Evolutionary conservation across 108 stramenopile species (phyloP).

Genomic region (Cyclotella choctawhatcheeana): DNA sequence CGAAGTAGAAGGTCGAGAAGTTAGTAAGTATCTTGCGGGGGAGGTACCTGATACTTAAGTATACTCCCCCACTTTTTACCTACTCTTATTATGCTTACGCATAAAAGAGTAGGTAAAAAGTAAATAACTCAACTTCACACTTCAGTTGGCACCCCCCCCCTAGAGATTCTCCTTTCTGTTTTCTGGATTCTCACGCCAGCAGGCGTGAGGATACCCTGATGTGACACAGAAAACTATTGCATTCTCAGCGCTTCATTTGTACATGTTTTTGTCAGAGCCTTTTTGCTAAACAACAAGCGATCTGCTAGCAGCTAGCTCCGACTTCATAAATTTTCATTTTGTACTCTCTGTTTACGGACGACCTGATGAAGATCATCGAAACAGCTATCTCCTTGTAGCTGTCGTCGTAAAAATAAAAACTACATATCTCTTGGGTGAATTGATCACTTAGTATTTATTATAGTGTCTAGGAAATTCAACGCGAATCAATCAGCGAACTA

Average conservation of each 20-base stretch:
- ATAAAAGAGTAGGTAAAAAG: background rate
- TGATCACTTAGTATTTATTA: background rate
- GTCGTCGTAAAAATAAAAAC: background rate
- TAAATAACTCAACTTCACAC: background rate
- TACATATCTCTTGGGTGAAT: background rate
- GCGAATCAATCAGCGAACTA: background rate
- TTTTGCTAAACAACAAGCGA: background rate
- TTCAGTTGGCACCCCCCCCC: background rate
- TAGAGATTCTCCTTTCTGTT: background rate
- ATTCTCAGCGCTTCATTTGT: too few species aligned
- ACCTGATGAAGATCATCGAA: background rate
- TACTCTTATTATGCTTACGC: constrained; percentile 2
- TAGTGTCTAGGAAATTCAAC: background rate
- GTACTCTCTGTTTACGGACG: background rate
- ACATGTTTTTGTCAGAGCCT: too few species aligned
- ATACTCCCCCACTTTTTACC: constrained; percentile 7
- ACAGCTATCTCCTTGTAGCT: background rate
- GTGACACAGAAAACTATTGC: too few species aligned
- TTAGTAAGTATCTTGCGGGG: constrained; percentile 5
- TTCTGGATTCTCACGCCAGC: background rate
- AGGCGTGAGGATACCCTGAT: too few species aligned
- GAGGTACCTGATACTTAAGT: constrained; percentile 6
- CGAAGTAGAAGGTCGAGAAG: background rate
- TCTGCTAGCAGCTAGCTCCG: background rate
- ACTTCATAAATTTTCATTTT: background rate